phyloP scores from a whole-genome alignment of 352 stramenopile species.

The Pythium oligandrum region DNA sequence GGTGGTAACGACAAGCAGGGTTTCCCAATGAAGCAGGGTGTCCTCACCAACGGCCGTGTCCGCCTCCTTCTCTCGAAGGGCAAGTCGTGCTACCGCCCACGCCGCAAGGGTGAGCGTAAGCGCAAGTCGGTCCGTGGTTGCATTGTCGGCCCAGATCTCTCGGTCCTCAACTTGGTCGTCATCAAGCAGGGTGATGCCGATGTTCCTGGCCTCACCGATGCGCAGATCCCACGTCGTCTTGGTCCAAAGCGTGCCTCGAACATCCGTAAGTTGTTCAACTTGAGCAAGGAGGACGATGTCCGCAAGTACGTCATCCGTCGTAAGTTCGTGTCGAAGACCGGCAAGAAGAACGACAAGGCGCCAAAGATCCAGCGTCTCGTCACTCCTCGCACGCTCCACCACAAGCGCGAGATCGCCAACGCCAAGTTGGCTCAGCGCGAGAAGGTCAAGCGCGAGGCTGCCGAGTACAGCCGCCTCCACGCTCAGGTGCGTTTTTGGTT shows the following conservation, averaged over 20 bases:
- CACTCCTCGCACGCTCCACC: constrained; percentile 95
- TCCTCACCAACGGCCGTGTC: constrained; percentile 98
- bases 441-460: constrained; percentile 92
- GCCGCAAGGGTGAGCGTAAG: constrained; percentile 96
- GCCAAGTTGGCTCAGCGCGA: constrained; percentile 86
- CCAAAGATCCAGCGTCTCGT: constrained; percentile 99
- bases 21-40: constrained; percentile 99
- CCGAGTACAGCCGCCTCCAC: constrained; percentile 98
- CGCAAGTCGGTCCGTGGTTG: constrained; percentile 99
- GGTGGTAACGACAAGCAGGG: constrained; percentile 99
- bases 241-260: constrained; percentile 99
- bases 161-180: constrained; percentile 99
- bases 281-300: constrained; percentile 99
- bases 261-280: constrained; percentile 99
- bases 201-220: constrained; percentile 97
- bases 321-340: constrained; percentile 99
- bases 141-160: constrained; percentile 99
- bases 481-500: constrained; percentile 63
- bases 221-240: constrained; percentile 94
- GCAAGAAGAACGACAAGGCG: constrained; percentile 97
- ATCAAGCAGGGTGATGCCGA: constrained; percentile 96
- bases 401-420: constrained; percentile 89
- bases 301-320: constrained; percentile 98
- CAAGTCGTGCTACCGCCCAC: constrained; percentile 95
- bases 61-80: constrained; percentile 98